Evolutionary conservation across 1,284 basidiomycete species (phyloP), one percentile per base, ranked within the genome.

Genomic region (Malassezia cuniculi): DNA sequence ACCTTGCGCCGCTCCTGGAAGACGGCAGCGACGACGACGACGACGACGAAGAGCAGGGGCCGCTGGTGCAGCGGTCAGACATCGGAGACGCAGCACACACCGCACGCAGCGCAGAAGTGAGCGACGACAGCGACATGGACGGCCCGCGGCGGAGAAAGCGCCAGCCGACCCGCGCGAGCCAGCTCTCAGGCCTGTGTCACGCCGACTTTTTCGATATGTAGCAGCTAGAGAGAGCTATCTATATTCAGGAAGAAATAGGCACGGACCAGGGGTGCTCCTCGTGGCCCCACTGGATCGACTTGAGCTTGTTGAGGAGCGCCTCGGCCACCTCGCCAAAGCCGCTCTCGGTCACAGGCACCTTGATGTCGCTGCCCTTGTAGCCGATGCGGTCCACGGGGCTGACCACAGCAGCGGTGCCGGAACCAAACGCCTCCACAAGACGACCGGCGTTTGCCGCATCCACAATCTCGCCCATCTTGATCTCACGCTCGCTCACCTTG

Each of bases 361-460:
- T 63, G 24, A 95, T 73, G 59, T 95, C 86, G 55, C 77, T 72
- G 11, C 83, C 89, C 43, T 80, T 62, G 71, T 93, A 95, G 7
- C 87, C 87, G 60, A 80, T 77, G 26, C 72, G 69, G 19, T 74
- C 72, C 18, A 81, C 72, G 11, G 76, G 73, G 1, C 73, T 73
- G 16, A 81, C 74, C 19, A 79, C 71, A 7, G 57, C 39, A 53
- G 36, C 27, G 70, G 69, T 97, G 14, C 86, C 90, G 15, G 82
- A 74, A 34, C 90, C 93, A 62, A 97, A 99, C 50, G 94, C 76
- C 70, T 99, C 90, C 17, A 85, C 73, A 22, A 97, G 75, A 11
- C 71, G 72, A 8, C 85, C 84, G 12, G 75, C 69, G 48, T 77
- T 64, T 21, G 78, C 75, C 3, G 85, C 83, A 24, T 76, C 73